Conservation (phyloP, 495 filamentous ascomycete genomes). For the Aspergillus carlsbadensis region DNA sequence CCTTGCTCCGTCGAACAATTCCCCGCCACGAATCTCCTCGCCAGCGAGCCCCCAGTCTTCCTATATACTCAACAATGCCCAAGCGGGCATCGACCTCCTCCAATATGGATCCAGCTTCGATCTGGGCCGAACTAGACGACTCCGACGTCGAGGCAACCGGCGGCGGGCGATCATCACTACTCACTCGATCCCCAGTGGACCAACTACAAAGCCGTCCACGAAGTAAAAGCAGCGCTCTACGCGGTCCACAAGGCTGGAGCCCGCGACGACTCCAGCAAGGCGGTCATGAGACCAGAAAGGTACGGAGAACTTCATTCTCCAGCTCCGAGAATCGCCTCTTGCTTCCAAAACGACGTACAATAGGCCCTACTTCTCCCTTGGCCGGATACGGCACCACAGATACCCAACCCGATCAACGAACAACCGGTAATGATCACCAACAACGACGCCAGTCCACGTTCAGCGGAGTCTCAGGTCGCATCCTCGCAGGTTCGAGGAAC, state of each 20-base stretch:
- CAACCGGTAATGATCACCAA: not conserved
- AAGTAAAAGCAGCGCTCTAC: slow-evolving; percentile 27
- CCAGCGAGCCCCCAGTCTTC: slow-evolving; percentile 41
- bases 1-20: slow-evolving; percentile 30
- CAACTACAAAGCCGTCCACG: slow-evolving; percentile 23
- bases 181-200: slow-evolving; percentile 18
- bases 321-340: slow-evolving; percentile 20
- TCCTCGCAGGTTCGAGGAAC: slow-evolving; percentile 40
- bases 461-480: slow-evolving; percentile 1
- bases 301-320: slow-evolving; percentile 31
- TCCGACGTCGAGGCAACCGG: slow-evolving; percentile 34
- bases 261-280: slow-evolving; percentile 21
- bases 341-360: slow-evolving; percentile 22
- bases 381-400: slow-evolving; percentile 34
- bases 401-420: slow-evolving; percentile 3
- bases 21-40: slow-evolving; percentile 23
- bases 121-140: slow-evolving; percentile 53
- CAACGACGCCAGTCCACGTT: not conserved
- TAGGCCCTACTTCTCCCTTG: slow-evolving; percentile 4
- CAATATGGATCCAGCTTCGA: slow-evolving; percentile 44
- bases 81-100: slow-evolving; percentile 25
- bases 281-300: slow-evolving; percentile 9
- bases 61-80: slow-evolving; percentile 27
- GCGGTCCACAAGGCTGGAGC: slow-evolving; percentile 24
- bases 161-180: slow-evolving; percentile 15